These are phyloP conservation scores for Anisodus acutangulus DNA, from an alignment of 257 asterid species.

Conservation along the genomic window DNA sequence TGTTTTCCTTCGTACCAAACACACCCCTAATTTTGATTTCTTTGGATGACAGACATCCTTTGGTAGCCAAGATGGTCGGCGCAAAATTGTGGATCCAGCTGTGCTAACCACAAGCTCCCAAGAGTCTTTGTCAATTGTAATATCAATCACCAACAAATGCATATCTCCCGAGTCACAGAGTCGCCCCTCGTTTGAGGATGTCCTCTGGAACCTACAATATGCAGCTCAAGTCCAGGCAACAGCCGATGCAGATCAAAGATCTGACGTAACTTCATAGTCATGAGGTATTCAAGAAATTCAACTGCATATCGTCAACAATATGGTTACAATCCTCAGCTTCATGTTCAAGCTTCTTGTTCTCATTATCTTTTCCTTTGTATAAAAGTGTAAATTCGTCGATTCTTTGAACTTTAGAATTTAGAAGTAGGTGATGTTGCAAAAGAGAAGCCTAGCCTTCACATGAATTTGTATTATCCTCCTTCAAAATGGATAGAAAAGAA, in stretches of 20 bases:
- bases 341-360: slow-evolving; percentile 1
- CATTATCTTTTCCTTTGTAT: slow-evolving; percentile 1
- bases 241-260: slow-evolving; percentile 46
- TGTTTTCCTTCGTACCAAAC: too few relatives aligned
- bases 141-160: slow-evolving; percentile 67
- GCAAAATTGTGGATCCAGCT: slow-evolving; percentile 52
- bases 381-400: slow-evolving; percentile 12
- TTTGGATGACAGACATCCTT: slow-evolving; percentile 50
- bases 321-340: neutral
- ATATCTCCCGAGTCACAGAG: slow-evolving; percentile 62
- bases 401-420: neutral
- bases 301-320: slow-evolving; percentile 11
- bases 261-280: slow-evolving; percentile 30
- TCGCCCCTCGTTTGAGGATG: slow-evolving; percentile 73
- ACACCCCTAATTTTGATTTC: neutral
- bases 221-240: slow-evolving; percentile 71
- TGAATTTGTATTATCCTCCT: neutral
- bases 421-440: neutral
- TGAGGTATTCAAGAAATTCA: slow-evolving; percentile 17
- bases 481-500: neutral
- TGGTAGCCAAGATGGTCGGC: slow-evolving; percentile 51
- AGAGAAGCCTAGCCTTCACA: neutral
- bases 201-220: slow-evolving; percentile 73
- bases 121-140: slow-evolving; percentile 61
- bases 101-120: slow-evolving; percentile 59